A percentile compares a stretch with the other conserved stretches of the same genome.
phyloP scores from a whole-genome alignment of 192 early-diverging fungal species.

The Diversispora eburnea region DNA sequence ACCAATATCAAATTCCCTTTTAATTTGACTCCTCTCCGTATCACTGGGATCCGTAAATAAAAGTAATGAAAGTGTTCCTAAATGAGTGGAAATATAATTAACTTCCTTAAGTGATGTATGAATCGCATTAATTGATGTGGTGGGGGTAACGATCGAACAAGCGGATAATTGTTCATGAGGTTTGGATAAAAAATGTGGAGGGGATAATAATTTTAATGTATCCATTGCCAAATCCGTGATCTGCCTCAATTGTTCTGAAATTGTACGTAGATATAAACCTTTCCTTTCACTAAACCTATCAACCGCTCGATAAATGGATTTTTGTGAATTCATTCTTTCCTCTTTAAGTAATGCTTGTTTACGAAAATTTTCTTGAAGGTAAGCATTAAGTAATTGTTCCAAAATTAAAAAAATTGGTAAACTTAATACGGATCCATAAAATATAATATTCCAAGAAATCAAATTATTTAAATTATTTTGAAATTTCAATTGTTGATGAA shows the following conservation, averaged over 20 bases:
- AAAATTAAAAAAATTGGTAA: background rate
- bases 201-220: constrained; percentile 52
- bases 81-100: constrained; percentile 42
- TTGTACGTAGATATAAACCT: background rate
- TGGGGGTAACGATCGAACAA: constrained; percentile 53
- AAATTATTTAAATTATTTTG: no score
- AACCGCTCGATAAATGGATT: constrained; percentile 10
- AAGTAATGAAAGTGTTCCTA: constrained; percentile 13
- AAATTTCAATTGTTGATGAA: no score
- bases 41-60: background rate
- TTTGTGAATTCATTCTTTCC: constrained; percentile 21
- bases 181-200: constrained; percentile 38
- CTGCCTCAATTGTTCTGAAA: constrained; percentile 5
- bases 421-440: background rate
- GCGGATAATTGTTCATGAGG: constrained; percentile 52
- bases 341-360: constrained; percentile 9
- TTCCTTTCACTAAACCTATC: constrained; percentile 22
- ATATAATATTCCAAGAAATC: background rate
- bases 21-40: background rate
- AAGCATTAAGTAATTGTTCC: constrained; percentile 12
- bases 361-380: constrained; percentile 17
- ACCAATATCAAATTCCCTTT: constrained; percentile 51
- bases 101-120: constrained; percentile 52
- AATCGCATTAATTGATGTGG: constrained; percentile 50
- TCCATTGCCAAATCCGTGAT: constrained; percentile 44